A percentile compares a stretch with the other conserved stretches of the same genome.
These are phyloP conservation scores for Ephemerocybe angulata DNA, from an alignment of 768 basidiomycete genomes.

Conservation along the genomic window DNA sequence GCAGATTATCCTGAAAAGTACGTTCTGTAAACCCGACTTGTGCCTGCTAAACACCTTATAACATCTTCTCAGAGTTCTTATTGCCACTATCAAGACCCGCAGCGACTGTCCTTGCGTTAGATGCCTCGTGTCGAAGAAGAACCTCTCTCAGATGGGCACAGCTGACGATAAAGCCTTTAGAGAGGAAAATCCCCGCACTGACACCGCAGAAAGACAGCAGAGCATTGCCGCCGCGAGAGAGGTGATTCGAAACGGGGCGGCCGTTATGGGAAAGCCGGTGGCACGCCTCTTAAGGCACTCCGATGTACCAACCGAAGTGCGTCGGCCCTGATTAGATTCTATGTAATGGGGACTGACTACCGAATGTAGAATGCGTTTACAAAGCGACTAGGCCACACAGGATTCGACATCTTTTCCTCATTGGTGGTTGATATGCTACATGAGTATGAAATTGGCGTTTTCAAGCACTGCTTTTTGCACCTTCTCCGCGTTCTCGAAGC, in stretches of 20 bases:
- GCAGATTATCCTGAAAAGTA: conserved; percentile 7
- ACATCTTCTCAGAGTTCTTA: conserved; percentile 19
- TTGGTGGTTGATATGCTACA: conserved; percentile 32
- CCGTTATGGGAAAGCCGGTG: not conserved
- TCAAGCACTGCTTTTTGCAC: conserved; percentile 33
- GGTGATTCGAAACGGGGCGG: not conserved
- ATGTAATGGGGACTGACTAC: not conserved
- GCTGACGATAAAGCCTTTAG: not conserved
- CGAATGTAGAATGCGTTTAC: conserved; percentile 31
- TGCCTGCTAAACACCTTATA: not conserved
- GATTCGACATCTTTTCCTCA: conserved; percentile 22
- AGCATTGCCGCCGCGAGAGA: not conserved
- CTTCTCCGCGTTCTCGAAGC: conserved; percentile 28
- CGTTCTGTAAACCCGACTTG: not conserved
- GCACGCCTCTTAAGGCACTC: not conserved
- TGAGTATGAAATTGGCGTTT: conserved; percentile 36
- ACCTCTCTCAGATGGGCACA: conserved; percentile 12
- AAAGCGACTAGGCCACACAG: conserved; percentile 7
- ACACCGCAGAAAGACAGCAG: not conserved
- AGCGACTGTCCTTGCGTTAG: conserved; percentile 17
- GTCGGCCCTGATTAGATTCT: not conserved
- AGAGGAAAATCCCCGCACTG: not conserved
- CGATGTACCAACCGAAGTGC: not conserved
- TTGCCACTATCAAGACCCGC: conserved; percentile 17
- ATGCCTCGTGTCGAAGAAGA: conserved; percentile 9